Conservation (phyloP, 139 green algal genomes). For the Yamagishiella unicocca region DNA sequence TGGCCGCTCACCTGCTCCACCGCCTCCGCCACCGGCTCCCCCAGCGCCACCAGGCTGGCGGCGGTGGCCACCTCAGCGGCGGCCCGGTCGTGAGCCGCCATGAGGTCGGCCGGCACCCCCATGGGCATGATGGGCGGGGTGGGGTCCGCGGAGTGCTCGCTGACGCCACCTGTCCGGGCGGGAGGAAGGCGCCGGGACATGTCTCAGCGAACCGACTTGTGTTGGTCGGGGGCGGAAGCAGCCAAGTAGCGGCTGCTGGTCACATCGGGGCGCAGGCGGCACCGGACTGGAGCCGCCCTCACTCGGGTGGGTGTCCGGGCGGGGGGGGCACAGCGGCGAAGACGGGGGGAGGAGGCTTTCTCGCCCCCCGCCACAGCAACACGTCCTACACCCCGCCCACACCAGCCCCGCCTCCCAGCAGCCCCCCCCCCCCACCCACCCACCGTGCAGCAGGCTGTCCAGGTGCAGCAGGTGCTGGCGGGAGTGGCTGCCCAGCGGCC, state of each 20-base stretch:
- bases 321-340: not conserved
- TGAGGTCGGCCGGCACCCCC: not conserved
- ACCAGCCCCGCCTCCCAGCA: too few species aligned
- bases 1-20: slow-evolving; percentile 23
- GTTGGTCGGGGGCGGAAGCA: too few species aligned
- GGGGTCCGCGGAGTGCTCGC: slow-evolving; percentile 33
- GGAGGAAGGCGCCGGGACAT: not conserved
- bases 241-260: too few species aligned
- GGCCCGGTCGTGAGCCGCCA: slow-evolving; percentile 41
- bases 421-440: too few species aligned
- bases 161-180: not conserved
- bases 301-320: too few species aligned
- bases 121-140: slow-evolving; percentile 40
- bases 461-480: slow-evolving; percentile 28
- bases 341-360: too few species aligned
- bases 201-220: too few species aligned
- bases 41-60: slow-evolving; percentile 40
- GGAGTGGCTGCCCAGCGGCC: not conserved
- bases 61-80: slow-evolving; percentile 41
- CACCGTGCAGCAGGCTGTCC: slow-evolving; percentile 12
- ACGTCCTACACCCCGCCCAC: too few species aligned
- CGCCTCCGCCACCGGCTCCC: slow-evolving; percentile 41
- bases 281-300: too few species aligned
- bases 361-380: too few species aligned
- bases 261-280: too few species aligned